phyloP scores from a whole-genome alignment of 164 flowering plant species.

The Dillenia suffruticosa region DNA sequence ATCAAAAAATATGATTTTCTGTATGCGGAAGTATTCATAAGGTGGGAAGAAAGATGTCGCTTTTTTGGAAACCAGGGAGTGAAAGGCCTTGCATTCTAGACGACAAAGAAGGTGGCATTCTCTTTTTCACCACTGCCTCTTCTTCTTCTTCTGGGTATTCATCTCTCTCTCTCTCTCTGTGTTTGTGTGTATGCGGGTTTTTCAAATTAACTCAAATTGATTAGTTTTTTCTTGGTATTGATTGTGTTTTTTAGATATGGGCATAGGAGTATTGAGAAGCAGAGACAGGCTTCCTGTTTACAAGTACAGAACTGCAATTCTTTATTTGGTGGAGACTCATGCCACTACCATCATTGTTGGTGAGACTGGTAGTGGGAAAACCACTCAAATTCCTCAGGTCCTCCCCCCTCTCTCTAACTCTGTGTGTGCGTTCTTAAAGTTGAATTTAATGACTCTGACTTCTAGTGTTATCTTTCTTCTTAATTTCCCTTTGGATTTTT shows the following conservation, averaged over 20 bases:
- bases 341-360: slow-evolving; percentile 88
- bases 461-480: neutral
- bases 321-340: slow-evolving; percentile 82
- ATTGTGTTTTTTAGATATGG: slow-evolving; percentile 40
- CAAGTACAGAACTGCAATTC: slow-evolving; percentile 72
- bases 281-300: slow-evolving; percentile 87
- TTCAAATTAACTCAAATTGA: neutral
- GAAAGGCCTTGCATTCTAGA: slow-evolving; percentile 83
- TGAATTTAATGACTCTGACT: too few species aligned
- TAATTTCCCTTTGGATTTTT: neutral
- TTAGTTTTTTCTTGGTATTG: neutral
- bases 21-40: too few species aligned
- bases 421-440: too few species aligned
- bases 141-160: slow-evolving; percentile 47
- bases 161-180: slow-evolving; percentile 1
- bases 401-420: neutral
- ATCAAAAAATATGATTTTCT: too few species aligned
- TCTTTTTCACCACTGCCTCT: slow-evolving; percentile 45
- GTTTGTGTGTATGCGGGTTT: neutral
- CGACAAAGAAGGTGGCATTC: slow-evolving; percentile 91
- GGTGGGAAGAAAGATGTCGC: slow-evolving; percentile 31
- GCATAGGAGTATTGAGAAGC: slow-evolving; percentile 55
- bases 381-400: slow-evolving; percentile 98
- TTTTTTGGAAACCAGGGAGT: slow-evolving; percentile 91
- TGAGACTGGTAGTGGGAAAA: slow-evolving; percentile 96